phyloP scores from a whole-genome alignment of 2,329 filamentous ascomycete species.

The Acephala macrosclerotiorum region DNA sequence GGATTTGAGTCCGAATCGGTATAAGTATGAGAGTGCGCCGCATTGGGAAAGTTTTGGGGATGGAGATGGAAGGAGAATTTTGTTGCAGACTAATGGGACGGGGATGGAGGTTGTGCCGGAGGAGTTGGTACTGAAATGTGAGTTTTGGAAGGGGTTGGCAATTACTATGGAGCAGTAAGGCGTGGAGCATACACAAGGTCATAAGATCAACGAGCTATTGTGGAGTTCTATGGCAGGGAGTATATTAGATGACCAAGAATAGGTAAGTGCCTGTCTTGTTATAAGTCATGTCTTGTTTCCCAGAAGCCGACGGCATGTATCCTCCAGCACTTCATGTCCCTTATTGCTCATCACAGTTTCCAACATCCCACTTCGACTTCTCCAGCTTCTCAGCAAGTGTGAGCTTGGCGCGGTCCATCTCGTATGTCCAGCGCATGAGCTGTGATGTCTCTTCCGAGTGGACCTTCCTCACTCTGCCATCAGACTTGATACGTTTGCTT shows the following conservation, averaged over 20 bases:
- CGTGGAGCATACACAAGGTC: too few relatives aligned
- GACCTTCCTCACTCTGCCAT: neutral
- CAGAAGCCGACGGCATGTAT: neutral
- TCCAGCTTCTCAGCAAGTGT: conserved; percentile 5
- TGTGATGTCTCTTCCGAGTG: neutral
- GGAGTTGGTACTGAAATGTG: conserved; percentile 36
- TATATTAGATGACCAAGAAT: neutral
- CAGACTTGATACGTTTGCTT: neutral
- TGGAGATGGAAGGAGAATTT: conserved; percentile 34
- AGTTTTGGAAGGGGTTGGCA: conserved; percentile 39
- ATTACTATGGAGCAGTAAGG: conserved; percentile 23
- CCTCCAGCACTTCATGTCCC: neutral
- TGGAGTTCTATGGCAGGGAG: too few relatives aligned
- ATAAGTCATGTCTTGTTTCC: neutral
- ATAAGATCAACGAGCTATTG: too few relatives aligned
- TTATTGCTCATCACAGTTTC: neutral
- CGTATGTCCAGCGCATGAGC: neutral
- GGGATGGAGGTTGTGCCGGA: conserved; percentile 40
- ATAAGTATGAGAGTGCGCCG: conserved; percentile 41
- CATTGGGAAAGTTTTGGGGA: conserved; percentile 39
- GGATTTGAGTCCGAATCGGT: conserved; percentile 48
- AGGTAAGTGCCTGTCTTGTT: neutral
- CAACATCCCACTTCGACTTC: neutral
- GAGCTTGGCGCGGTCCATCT: neutral
- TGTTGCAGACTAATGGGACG: conserved; percentile 38